Evolutionary conservation across 2,329 filamentous ascomycete genomes (phyloP), one percentile per base, ranked within the genome.

Genomic region (Ilyonectria mors-panacis): DNA sequence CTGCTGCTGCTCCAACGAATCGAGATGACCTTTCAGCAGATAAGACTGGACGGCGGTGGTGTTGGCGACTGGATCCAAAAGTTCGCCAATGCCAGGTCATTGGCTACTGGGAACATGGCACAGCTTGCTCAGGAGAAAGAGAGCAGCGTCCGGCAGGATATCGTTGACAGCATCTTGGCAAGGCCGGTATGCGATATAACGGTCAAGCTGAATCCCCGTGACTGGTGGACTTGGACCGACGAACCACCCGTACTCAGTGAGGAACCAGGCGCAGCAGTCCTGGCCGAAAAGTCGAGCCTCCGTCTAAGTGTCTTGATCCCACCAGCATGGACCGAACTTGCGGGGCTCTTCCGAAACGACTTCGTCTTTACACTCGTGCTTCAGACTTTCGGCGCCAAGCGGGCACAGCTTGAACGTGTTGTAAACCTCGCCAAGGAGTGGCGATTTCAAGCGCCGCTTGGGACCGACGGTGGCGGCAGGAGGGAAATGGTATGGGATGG

Each of bases 221-320:
- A 67, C 50, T 67, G 65, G 65, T 56, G 17, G 42, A 60, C 53
- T 17, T 67, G 60, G 65, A 9, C 23, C 2, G 28, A 17, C 4
- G 50, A 57, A 33, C 60, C 65, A 13, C 19, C 39, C 3, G 17
- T 21, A 6, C 56, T 30, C 19, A 33, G 50, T 15, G 39, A 48
- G 23, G 30, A 55, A 2, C 15, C 6, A 3, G 42, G 15, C 21
- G 28, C 10, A 17, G 54, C 35, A 51, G 21, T 12, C 19, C 21
- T 4, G 21, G 12, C 57, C 23, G 23, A 56, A 12, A 30, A 21
- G 3, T 15, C 19, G 33, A 17, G 48, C 6, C 42, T 65, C 4
- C 37, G n/a, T 6, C 35, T 64, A 9, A n/a, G 17, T 10, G 8
- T 53, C 33, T 13, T 13, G 9, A 33, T 50, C 7, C 63, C 58